Evolutionary conservation across 192 early-diverging fungal genomes (phyloP), one percentile per base, ranked within the genome.

Genomic region (Coemansia umbellata): DNA sequence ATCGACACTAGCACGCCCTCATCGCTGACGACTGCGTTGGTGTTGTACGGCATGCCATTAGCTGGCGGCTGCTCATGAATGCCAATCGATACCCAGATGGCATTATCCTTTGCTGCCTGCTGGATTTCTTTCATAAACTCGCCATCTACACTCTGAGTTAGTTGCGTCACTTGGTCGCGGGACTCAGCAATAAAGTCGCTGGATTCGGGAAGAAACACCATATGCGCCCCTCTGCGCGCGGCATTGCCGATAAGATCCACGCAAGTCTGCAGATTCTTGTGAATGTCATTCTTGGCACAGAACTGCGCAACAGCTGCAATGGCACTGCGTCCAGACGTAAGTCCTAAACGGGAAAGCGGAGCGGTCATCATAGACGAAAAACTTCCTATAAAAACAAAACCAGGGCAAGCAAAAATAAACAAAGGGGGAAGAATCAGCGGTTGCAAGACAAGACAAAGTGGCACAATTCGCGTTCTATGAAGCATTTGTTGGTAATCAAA

Each of bases 171-270:
- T 39, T 85, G 74, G 31, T 75, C 64, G 21, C 61, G 78, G 31
- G 60, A 66, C 19, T 79, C 76, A 10, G 85, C 80, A 27, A 91
- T 86, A 55, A 87, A 93, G 69, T 93, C 91, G 23, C 84, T 87
- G 26, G 89, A 83, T 50, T 93, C 91, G 1, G 91, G 91, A 17
- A 93, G 64, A 69, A 91, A 91, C 22, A 91, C 58, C 71, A 88
- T 83, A 81, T 84, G 84, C 9, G 83, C 82, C 1, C 80, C 82
- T 31, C 64, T 59, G 24, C 63, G 53, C 13, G 84, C 77, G n/a
- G 86, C 89, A 7, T 68, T 58, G 9, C 55, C 41, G 37, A 87
- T 83, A 9, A 90, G 71, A 3, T 74, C 67, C 24, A 80, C 44
- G 44, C 88, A 90, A 5, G 74, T 79, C 47, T 80, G 45, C 22